Base-by-base conservation (phyloP, 1,284 basidiomycete genomes). In the Psilocybe mexicana region DNA sequence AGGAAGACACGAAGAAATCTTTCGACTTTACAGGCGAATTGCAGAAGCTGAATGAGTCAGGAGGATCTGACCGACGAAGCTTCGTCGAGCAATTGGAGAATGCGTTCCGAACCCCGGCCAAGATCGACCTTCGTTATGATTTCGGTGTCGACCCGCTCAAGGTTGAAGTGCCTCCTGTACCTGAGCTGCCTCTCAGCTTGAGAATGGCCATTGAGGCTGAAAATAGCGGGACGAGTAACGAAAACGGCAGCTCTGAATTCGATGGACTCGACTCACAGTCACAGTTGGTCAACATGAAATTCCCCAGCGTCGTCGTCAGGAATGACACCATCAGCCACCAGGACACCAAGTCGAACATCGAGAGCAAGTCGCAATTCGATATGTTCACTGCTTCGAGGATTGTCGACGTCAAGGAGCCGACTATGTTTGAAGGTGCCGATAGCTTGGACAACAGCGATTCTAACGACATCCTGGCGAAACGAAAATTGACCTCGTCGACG, bases 21-120 rank as follows among this genome's bases (percentile, higher is more conserved):
- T 95, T 94, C 63, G 92, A 94, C 69, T 95, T 94, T 67, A 94
- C 92, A 0, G 87, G 84, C 24, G 93, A 94, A 70, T 76, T 92
- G 50, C 77, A 81, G 68, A 83, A 78, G 61, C 79, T 94, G 44
- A 87, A 87, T 57, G 84, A 87, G 64, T 85, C 82, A 5, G 88
- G 88, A 26, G 85, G 69, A 2, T 85, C 85, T 0, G 83, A 90
- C 65, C 74, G 90, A 3, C 76, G 74, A 5, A 93, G 90, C 70
- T 94, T 95, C 66, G 85, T 94, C 2, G 90, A 92, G 69, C 88
- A 92, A 69, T 73, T 92, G 8, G 90, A 92, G 72, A 85, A 79
- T 50, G 90, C 90, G 0, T 92, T 92, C 76, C 79, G 81, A 57
- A 89, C 88, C 0, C 89, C 90, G 0, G 83, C 85, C 12, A 85